phyloP scores from a whole-genome alignment of 2,329 filamentous ascomycete genomes.

The Alternaria sp. region DNA sequence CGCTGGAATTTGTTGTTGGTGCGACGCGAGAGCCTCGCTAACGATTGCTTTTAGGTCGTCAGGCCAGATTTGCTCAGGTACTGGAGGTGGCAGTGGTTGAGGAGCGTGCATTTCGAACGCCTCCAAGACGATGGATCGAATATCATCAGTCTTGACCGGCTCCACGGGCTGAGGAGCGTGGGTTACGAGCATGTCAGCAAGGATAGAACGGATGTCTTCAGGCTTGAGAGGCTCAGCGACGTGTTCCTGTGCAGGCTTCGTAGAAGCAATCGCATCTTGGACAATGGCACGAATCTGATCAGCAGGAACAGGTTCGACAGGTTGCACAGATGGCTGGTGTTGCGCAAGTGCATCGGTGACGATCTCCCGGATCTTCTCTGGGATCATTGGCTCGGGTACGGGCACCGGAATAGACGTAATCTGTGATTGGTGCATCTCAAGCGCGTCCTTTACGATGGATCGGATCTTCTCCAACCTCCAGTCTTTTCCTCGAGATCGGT shows the following conservation, averaged over 20 bases:
- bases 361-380: conserved; percentile 75
- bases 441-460: conserved; percentile 66
- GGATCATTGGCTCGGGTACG: conserved; percentile 42
- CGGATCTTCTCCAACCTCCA: conserved; percentile 82
- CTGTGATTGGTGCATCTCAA: conserved; percentile 60
- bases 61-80: conserved; percentile 43
- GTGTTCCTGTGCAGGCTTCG: conserved; percentile 41
- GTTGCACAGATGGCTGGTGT: conserved; percentile 46
- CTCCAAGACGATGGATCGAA: conserved; percentile 42
- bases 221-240: conserved; percentile 35
- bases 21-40: conserved; percentile 67
- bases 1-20: conserved; percentile 23
- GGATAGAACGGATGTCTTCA: conserved; percentile 41
- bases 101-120: conserved; percentile 43
- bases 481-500: conserved; percentile 79
- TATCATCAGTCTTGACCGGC: conserved; percentile 33
- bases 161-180: conserved; percentile 28
- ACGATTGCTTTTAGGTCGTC: conserved; percentile 62
- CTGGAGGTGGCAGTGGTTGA: conserved; percentile 34
- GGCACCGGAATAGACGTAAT: conserved; percentile 39
- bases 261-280: conserved; percentile 69
- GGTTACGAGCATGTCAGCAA: conserved; percentile 34
- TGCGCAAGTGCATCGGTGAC: conserved; percentile 69
- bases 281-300: conserved; percentile 74
- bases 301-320: conserved; percentile 54